Percentiles rank a stretch among this genome's conserved stretches.
These are phyloP conservation scores for Vigna angularis DNA, from an alignment of 306 rosid species.

Conservation along the genomic window DNA sequence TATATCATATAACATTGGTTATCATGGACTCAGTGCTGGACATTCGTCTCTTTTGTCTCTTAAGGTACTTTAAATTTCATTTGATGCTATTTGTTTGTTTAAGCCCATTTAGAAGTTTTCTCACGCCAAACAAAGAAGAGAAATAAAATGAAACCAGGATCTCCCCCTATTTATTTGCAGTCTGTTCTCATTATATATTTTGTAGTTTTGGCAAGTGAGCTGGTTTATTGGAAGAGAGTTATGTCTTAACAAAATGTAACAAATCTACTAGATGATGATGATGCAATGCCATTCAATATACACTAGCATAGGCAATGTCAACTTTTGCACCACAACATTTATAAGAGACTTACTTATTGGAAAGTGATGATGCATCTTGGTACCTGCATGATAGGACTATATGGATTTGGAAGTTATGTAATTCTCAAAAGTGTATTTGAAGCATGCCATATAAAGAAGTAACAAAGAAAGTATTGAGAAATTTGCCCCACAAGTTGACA, in stretches of 20 bases:
- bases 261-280: not conserved
- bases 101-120: slow-evolving; percentile 28
- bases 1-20: slow-evolving; percentile 84
- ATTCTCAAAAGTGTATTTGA: slow-evolving; percentile 18
- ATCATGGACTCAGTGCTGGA: slow-evolving; percentile 85
- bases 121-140: not conserved
- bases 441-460: slow-evolving; percentile 26
- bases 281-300: not conserved
- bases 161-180: not conserved
- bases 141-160: not conserved
- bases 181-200: not conserved
- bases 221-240: not conserved
- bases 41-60: slow-evolving; percentile 59
- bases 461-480: slow-evolving; percentile 5
- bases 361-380: not conserved
- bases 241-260: not conserved
- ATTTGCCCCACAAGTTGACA: slow-evolving; percentile 26
- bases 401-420: slow-evolving; percentile 17
- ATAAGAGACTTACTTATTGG: slow-evolving; percentile 1
- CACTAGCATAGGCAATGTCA: slow-evolving; percentile 9
- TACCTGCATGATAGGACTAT: not conserved
- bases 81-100: slow-evolving; percentile 41
- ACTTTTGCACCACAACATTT: slow-evolving; percentile 15
- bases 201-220: not conserved
- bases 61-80: slow-evolving; percentile 62